phyloP scores from a whole-genome alignment of 805 yeast genomes.

The Candida caryicola region DNA sequence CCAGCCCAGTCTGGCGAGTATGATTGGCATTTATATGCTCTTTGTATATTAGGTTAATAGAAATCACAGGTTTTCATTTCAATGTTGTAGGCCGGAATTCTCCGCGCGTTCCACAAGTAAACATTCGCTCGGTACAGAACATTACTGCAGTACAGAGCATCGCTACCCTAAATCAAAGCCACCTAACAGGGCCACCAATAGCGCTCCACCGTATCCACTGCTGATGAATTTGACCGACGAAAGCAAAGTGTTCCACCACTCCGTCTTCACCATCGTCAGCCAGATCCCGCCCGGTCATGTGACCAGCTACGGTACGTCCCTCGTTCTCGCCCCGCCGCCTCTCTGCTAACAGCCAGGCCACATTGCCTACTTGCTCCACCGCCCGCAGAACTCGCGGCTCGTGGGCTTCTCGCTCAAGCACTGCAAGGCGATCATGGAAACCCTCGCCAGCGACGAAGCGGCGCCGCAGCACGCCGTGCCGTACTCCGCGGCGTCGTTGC shows the following conservation, averaged over 20 bases:
- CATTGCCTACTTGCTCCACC: constrained; percentile 59
- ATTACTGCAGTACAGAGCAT: too few species aligned
- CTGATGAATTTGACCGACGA: constrained; percentile 39
- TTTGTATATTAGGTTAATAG: constrained; percentile 9
- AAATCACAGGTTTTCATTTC: not conserved
- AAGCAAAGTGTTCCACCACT: constrained; percentile 54
- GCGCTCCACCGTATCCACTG: too few species aligned
- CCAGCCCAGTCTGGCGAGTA: not conserved
- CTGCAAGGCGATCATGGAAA: constrained; percentile 21
- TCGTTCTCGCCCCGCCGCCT: not conserved
- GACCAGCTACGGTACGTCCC: constrained; percentile 58
- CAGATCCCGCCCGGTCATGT: constrained; percentile 62
- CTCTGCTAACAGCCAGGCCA: constrained; percentile 43
- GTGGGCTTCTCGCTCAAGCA: constrained; percentile 71
- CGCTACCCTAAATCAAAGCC: too few species aligned
- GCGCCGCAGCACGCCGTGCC: constrained; percentile 5
- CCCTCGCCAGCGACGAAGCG: constrained; percentile 19
- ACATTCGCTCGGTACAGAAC: too few species aligned
- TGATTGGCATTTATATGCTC: not conserved
- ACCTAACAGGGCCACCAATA: too few species aligned
- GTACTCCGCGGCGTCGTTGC: constrained; percentile 38
- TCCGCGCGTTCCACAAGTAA: too few species aligned
- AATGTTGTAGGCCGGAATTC: too few species aligned
- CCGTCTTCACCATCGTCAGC: constrained; percentile 54
- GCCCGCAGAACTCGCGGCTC: constrained; percentile 68